Evolutionary conservation across 2,329 filamentous ascomycete species (phyloP).

Genomic region (Neofusicoccum cordaticola): DNA sequence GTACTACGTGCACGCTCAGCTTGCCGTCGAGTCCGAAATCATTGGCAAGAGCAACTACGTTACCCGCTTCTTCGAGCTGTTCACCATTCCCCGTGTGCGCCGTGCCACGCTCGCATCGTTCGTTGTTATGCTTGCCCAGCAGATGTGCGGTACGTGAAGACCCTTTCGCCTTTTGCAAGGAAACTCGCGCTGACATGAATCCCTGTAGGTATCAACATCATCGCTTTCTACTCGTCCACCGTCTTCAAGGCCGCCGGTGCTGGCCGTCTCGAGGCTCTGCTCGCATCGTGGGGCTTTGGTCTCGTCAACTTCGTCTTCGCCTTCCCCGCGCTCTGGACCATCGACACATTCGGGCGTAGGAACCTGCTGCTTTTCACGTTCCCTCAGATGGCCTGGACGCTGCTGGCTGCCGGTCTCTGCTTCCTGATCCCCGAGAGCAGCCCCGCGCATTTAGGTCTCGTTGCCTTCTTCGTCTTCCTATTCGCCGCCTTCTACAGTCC

Average conservation of each 20-base stretch:
- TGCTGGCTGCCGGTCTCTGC: conserved; percentile 50
- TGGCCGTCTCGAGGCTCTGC: conserved; percentile 41
- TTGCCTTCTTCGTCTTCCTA: conserved; percentile 58
- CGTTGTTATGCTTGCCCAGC: conserved; percentile 71
- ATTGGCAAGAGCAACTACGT: conserved; percentile 39
- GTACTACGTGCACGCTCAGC: conserved; percentile 40
- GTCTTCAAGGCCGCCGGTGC: conserved; percentile 50
- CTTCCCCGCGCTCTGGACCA: conserved; percentile 58
- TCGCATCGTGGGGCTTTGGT: conserved; percentile 59
- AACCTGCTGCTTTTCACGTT: conserved; percentile 50
- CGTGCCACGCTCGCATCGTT: conserved; percentile 74
- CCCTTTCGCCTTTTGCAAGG: no score
- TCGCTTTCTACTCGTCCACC: conserved; percentile 51
- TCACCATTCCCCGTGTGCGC: conserved; percentile 66
- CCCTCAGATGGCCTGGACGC: conserved; percentile 50
- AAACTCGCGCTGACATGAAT: no score
- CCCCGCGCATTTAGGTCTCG: conserved; percentile 46
- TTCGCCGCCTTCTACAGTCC: conserved; percentile 47
- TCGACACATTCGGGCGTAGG: conserved; percentile 54
- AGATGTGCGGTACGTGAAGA: conserved; percentile 51
- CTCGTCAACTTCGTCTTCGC: conserved; percentile 59
- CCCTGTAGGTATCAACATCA: conserved; percentile 36
- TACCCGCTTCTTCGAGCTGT: conserved; percentile 52
- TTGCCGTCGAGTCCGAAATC: conserved; percentile 34
- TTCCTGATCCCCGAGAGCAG: conserved; percentile 47